Evolutionary conservation across 2,329 filamentous ascomycete genomes (phyloP).

Genomic region (Claviceps capensis): DNA sequence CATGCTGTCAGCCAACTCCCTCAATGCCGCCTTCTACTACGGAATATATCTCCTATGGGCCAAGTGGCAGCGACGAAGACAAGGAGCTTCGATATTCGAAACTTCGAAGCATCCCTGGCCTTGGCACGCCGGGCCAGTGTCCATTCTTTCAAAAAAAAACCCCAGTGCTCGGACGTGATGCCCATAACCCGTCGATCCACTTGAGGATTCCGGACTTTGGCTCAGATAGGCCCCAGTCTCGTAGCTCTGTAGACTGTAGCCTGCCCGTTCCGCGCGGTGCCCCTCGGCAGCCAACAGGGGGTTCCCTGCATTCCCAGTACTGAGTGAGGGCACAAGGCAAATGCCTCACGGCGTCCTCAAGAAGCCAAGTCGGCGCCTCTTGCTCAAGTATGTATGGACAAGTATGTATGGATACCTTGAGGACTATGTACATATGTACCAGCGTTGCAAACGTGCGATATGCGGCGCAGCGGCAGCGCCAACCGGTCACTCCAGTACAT

Average conservation of each 20-base stretch:
- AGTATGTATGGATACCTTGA: background rate
- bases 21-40: background rate
- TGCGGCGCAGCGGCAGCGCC: background rate
- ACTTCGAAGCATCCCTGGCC: background rate
- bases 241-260: background rate
- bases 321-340: background rate
- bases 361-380: background rate
- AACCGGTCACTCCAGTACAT: background rate
- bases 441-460: background rate
- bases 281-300: conserved; percentile 1
- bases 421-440: background rate
- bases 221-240: conserved; percentile 1
- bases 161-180: conserved; percentile 4
- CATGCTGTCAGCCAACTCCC: background rate
- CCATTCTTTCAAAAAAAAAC: background rate
- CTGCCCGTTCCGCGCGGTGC: background rate
- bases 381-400: background rate
- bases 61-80: background rate
- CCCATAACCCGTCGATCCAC: background rate
- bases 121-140: conserved; percentile 3
- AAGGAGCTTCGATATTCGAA: background rate
- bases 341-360: background rate
- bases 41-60: background rate
- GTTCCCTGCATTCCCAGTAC: conserved; percentile 1
- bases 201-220: background rate